A percentile compares a stretch with the other conserved stretches of the same genome.
Conservation (phyloP, 208 protist species). For the Zelonia costaricensis region DNA sequence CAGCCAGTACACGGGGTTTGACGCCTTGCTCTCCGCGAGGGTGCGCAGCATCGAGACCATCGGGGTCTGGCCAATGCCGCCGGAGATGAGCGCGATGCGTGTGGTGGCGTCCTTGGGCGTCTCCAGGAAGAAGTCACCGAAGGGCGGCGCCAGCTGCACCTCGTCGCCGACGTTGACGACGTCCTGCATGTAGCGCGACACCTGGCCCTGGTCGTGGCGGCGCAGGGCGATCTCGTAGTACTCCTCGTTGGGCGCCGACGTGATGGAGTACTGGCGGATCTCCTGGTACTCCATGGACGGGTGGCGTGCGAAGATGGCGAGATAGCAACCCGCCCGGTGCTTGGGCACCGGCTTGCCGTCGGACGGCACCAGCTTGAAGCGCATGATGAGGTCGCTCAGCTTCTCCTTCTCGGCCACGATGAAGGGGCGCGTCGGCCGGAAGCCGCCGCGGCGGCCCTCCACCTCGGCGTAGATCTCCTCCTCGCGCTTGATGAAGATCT, state of each 20-base stretch:
- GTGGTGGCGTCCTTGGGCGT: conserved; percentile 9
- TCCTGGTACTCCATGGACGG: conserved; percentile 37
- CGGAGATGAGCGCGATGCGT: conserved; percentile 34
- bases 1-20: conserved; percentile 36
- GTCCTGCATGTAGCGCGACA: conserved; percentile 43
- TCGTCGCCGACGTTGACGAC: conserved; percentile 33
- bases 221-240: conserved; percentile 42
- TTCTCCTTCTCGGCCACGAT: conserved; percentile 38
- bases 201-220: conserved; percentile 39
- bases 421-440: conserved; percentile 31
- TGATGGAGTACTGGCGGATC: conserved; percentile 52
- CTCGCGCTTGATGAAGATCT: conserved; percentile 41
- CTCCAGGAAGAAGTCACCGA: conserved; percentile 43
- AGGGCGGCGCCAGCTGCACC: conserved; percentile 39
- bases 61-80: conserved; percentile 36
- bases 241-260: conserved; percentile 26
- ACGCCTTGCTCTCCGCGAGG: conserved; percentile 23
- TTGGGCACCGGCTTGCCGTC: conserved; percentile 26
- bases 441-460: conserved; percentile 22
- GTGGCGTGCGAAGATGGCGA: conserved; percentile 38
- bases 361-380: conserved; percentile 35
- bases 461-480: conserved; percentile 41
- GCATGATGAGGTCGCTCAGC: conserved; percentile 36
- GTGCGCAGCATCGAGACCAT: conserved; percentile 38
- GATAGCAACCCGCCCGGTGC: conserved; percentile 36